phyloP scores from a whole-genome alignment of 768 basidiomycete species.

The Boletus sp. region DNA sequence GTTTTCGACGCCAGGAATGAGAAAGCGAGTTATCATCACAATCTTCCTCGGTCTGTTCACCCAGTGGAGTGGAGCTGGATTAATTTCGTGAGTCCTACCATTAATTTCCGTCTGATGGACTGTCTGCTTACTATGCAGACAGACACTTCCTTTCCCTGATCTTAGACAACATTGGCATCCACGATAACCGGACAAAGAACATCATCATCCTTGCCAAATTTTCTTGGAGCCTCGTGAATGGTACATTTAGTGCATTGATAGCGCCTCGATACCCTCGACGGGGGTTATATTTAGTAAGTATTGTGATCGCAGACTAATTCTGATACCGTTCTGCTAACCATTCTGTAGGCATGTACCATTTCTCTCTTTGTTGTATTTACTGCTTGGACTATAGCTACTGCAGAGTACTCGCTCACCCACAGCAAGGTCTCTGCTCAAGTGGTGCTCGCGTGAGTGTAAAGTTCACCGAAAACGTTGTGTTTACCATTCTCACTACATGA shows the following conservation, averaged over 20 bases:
- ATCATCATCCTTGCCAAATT: slow-evolving; percentile 4
- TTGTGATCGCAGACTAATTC: neutral
- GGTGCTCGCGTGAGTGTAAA: slow-evolving; percentile 8
- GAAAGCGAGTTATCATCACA: neutral
- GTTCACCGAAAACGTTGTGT: neutral
- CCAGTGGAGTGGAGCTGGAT: slow-evolving; percentile 10
- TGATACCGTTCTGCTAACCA: neutral
- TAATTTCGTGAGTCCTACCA: slow-evolving; percentile 4
- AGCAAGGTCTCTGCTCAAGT: neutral
- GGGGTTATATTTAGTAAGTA: neutral
- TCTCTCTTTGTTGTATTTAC: neutral
- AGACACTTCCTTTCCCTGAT: slow-evolving; percentile 13
- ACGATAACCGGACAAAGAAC: slow-evolving; percentile 13
- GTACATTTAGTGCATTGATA: neutral
- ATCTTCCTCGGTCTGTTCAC: slow-evolving; percentile 6
- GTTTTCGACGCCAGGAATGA: no score
- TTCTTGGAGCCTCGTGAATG: slow-evolving; percentile 7
- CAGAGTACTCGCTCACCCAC: neutral
- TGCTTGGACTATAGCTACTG: slow-evolving; percentile 17
- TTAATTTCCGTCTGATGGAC: neutral
- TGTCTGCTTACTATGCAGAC: no score
- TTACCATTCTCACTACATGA: neutral
- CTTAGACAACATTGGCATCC: slow-evolving; percentile 15
- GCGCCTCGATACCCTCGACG: slow-evolving; percentile 5
- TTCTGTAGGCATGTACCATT: no score